phyloP scores from a whole-genome alignment of 2,329 filamentous ascomycete species.

The Trichoderma breve region DNA sequence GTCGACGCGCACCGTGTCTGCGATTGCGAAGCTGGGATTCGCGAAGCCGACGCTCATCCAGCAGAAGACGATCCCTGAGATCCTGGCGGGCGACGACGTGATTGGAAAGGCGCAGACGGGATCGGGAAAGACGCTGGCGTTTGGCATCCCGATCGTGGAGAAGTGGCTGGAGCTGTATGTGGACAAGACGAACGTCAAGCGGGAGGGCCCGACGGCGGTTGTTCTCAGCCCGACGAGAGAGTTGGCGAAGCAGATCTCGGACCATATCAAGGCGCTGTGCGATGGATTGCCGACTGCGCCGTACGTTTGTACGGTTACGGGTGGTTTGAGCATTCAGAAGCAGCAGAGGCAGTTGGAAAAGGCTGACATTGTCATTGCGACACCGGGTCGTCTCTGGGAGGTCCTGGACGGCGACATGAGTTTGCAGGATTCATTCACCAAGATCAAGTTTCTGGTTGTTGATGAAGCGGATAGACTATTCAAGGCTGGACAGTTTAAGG shows the following conservation, averaged over 20 bases:
- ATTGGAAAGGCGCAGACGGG: constrained; percentile 96
- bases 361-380: constrained; percentile 90
- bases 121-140: constrained; percentile 94
- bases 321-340: constrained; percentile 90
- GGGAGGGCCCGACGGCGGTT: constrained; percentile 64
- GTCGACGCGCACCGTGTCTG: constrained; percentile 67
- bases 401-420: constrained; percentile 74
- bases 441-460: constrained; percentile 79
- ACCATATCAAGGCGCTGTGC: constrained; percentile 77
- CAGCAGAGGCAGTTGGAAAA: constrained; percentile 80
- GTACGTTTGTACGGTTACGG: constrained; percentile 84
- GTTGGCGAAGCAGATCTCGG: constrained; percentile 84
- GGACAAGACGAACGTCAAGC: constrained; percentile 33
- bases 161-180: constrained; percentile 61
- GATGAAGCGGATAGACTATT: constrained; percentile 93
- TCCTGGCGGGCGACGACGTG: constrained; percentile 81
- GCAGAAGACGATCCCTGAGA: constrained; percentile 72
- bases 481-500: constrained; percentile 92
- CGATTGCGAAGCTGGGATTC: constrained; percentile 79
- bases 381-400: constrained; percentile 92
- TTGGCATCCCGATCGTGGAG: constrained; percentile 90
- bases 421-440: constrained; percentile 67
- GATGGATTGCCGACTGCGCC: constrained; percentile 58
- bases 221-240: constrained; percentile 91
- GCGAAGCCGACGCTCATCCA: constrained; percentile 80